These are phyloP conservation scores for Micromonas commoda DNA, from an alignment of 139 green algal genomes.

Conservation along the genomic window DNA sequence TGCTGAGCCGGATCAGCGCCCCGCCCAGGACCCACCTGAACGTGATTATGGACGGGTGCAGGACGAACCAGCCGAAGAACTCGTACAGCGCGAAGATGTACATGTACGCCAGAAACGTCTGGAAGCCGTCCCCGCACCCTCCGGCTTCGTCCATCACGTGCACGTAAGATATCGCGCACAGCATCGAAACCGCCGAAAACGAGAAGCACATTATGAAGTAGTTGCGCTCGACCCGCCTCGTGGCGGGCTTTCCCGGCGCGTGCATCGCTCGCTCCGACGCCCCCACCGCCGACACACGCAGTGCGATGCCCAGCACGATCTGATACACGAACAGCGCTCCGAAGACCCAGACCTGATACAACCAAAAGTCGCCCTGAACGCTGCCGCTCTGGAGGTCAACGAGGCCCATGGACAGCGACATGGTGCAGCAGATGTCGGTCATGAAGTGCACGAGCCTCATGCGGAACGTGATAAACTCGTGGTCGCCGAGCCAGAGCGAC, in stretches of 20 bases:
- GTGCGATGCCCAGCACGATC: conserved; percentile 11
- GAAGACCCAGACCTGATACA: conserved; percentile 7
- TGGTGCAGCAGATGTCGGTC: not conserved
- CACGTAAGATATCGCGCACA: not conserved
- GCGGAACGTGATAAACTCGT: not conserved
- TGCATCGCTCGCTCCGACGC: not conserved
- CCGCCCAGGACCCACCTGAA: not conserved
- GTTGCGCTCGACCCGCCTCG: not conserved
- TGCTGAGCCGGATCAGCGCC: not conserved
- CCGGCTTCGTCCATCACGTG: not conserved
- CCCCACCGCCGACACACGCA: not conserved
- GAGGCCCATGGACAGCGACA: not conserved
- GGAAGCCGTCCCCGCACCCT: not conserved
- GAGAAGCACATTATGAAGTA: not conserved
- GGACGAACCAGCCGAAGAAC: not conserved
- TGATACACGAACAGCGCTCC: not conserved
- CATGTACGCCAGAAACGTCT: conserved; percentile 12
- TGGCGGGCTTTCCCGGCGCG: no score
- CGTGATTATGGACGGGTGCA: not conserved
- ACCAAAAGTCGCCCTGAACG: not conserved
- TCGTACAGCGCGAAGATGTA: conserved; percentile 15
- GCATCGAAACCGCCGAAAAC: not conserved
- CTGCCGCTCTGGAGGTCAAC: not conserved
- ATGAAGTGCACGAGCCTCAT: not conserved
- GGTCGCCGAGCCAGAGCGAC: not conserved